Evolutionary conservation across 2,329 filamentous ascomycete species (phyloP), one percentile per base, ranked within the genome.

Genomic region (Penicillium brasilianum): DNA sequence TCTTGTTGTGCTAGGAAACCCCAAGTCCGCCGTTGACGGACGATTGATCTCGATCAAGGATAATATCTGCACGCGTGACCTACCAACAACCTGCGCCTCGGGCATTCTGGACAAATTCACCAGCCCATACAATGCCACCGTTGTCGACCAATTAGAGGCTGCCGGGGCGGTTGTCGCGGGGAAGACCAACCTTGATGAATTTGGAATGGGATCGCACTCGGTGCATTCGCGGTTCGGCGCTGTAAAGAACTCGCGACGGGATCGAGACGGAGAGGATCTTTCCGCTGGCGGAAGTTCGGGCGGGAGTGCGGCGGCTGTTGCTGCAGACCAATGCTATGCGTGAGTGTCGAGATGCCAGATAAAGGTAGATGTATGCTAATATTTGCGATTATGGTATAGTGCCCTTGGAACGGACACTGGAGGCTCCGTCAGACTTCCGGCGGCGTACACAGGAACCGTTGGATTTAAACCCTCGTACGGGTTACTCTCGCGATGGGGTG

Each of bases 401-500:
- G 93, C 93, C 8, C 80, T 99, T 30, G 95, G 95, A 18, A 98
- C 95, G 20, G 95, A 99, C 74, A 99, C 93, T 0, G 93, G 93
- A 66, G 93, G 93, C 14, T 96, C 91, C 1, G 90, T 97, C 52
- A 85, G 93, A 60, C 83, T 97, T 52, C 93, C 93, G 0, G 93
- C 93, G 14, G 91, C 93, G 1, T 97, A 96, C 74, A 93, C 90
- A 9, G 90, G 91, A 3, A 84, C 89, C 0, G 84, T 94, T 16
- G 93, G 93, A 0, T 96, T 93, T 78, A 97, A 97, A 77, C 93
- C 93, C 1, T 95, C 91, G 30, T 97, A 97, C 73, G 93, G 93
- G 16, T 85, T 94, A 78, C 77, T 97, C 32, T 96, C 92, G 48
- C 85, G 93, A 61, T 92, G 88, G 82, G 93, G 93, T 1, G 91